Evolutionary conservation across 495 filamentous ascomycete genomes (phyloP).

Genomic region (Tuber microsphaerosporum): DNA sequence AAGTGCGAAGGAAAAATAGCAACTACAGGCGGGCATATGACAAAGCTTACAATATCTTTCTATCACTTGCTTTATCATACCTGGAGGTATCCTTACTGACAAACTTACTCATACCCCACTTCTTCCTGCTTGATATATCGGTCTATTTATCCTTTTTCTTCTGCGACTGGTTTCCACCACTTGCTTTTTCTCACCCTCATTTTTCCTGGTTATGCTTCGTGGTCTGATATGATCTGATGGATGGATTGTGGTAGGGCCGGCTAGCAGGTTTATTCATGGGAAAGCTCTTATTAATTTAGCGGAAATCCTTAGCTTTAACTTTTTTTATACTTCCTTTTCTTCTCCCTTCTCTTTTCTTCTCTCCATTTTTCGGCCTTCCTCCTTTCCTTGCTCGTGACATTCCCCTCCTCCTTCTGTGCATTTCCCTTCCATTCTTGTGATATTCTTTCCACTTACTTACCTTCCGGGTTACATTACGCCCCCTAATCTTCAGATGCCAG

Average conservation of each 20-base stretch:
- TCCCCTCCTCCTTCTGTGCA: background rate
- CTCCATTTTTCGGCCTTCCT: background rate
- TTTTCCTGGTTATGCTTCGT: conserved; percentile 16
- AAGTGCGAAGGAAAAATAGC: background rate
- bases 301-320: background rate
- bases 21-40: background rate
- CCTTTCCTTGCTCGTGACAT: background rate
- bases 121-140: conserved; percentile 72
- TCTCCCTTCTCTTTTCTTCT: background rate
- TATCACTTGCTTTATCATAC: conserved; percentile 3
- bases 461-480: background rate
- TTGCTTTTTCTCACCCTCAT: conserved; percentile 9
- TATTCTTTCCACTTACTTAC: background rate
- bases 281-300: conserved; percentile 12
- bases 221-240: conserved; percentile 11
- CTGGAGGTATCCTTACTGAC: background rate
- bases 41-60: background rate
- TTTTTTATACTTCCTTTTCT: conserved; percentile 5
- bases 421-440: conserved; percentile 1
- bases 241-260: background rate
- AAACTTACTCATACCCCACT: background rate
- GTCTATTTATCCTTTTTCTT: conserved; percentile 46
- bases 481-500: conserved; percentile 1
- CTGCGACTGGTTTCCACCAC: conserved; percentile 9
- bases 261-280: conserved; percentile 2